phyloP scores from a whole-genome alignment of 1,139 yeast species.

The Debaryomycetaceae sp. region DNA sequence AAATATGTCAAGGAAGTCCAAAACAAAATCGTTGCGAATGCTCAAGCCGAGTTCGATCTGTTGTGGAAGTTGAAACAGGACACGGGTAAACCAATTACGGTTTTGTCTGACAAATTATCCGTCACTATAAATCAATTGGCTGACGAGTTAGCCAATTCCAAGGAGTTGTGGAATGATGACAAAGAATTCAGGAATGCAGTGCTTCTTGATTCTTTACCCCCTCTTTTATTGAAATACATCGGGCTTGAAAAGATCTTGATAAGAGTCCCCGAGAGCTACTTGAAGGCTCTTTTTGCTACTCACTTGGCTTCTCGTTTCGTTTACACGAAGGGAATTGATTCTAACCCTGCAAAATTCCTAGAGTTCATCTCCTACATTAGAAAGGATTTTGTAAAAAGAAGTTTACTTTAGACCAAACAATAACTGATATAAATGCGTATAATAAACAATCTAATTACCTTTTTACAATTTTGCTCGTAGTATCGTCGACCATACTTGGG shows the following conservation, averaged over 20 bases:
- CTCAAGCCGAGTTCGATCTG: slow-evolving; percentile 79
- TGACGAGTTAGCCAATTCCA: slow-evolving; percentile 81
- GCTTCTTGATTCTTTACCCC: slow-evolving; percentile 75
- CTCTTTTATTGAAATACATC: slow-evolving; percentile 61
- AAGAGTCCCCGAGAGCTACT: slow-evolving; percentile 84
- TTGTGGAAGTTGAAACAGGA: slow-evolving; percentile 74
- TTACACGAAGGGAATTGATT: slow-evolving; percentile 78
- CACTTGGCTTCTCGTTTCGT: slow-evolving; percentile 87
- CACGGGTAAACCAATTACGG: slow-evolving; percentile 71
- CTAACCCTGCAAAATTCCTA: slow-evolving; percentile 80
- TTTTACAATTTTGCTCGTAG: too few relatives aligned
- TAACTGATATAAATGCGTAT: not conserved
- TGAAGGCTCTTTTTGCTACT: slow-evolving; percentile 88
- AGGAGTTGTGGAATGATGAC: slow-evolving; percentile 85
- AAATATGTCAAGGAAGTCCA: slow-evolving; percentile 84
- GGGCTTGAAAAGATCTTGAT: slow-evolving; percentile 72
- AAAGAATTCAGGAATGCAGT: slow-evolving; percentile 72
- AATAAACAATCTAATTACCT: too few relatives aligned
- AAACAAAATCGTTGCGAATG: slow-evolving; percentile 68
- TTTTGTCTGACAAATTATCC: slow-evolving; percentile 81
- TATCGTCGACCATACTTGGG: too few relatives aligned
- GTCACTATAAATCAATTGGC: slow-evolving; percentile 83
- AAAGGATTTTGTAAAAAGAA: slow-evolving; percentile 34
- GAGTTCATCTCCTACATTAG: slow-evolving; percentile 57
- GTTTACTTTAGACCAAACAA: slow-evolving; percentile 17